phyloP scores from a whole-genome alignment of 768 basidiomycete genomes.

The Zangia roseola region DNA sequence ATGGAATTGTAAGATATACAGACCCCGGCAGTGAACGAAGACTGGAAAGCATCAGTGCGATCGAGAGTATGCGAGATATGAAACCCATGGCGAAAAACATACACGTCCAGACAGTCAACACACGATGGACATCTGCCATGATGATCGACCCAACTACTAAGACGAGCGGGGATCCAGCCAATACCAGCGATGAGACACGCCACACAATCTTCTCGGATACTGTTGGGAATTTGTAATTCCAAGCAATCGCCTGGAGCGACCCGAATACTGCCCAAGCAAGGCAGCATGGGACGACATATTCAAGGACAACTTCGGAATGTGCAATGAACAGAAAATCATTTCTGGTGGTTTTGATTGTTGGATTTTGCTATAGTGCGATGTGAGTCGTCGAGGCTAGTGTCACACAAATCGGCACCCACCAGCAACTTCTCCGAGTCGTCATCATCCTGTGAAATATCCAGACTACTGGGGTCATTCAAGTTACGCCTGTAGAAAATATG shows the following conservation, averaged over 20 bases:
- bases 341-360: not conserved
- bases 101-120: too few relatives aligned
- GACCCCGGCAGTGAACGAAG: slow-evolving; percentile 2
- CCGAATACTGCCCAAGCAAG: not conserved
- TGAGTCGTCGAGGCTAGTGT: too few relatives aligned
- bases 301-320: not conserved
- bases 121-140: too few relatives aligned
- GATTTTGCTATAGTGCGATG: not conserved
- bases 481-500: not conserved
- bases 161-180: not conserved
- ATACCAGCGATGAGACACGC: not conserved
- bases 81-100: too few relatives aligned
- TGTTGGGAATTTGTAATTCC: slow-evolving; percentile 1
- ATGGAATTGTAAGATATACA: not conserved
- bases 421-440: not conserved
- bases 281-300: not conserved
- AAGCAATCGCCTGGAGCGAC: not conserved
- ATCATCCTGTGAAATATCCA: not conserved
- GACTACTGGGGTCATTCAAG: not conserved
- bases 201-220: not conserved
- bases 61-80: not conserved
- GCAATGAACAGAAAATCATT: not conserved
- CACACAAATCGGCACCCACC: not conserved
- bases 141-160: not conserved
- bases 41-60: slow-evolving; percentile 1